Percentiles rank a stretch among this genome's conserved stretches.
Conservation (phyloP, 2,329 filamentous ascomycete species). For the Penicillium sp. region DNA sequence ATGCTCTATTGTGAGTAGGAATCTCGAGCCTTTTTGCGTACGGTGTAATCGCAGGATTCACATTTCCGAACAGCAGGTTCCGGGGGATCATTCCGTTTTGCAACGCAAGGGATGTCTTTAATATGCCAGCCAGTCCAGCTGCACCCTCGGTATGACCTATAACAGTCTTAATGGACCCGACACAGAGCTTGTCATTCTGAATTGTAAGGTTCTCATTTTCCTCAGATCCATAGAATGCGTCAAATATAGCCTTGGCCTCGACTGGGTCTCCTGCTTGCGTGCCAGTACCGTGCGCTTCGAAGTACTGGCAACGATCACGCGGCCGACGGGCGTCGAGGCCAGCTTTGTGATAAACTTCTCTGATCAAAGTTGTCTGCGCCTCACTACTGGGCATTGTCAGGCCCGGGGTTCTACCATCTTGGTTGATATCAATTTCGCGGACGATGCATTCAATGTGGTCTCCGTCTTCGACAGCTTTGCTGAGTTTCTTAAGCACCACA, state of each 20-base stretch:
- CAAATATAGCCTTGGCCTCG: constrained; percentile 25
- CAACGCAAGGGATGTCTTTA: constrained; percentile 40
- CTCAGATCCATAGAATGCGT: constrained; percentile 10
- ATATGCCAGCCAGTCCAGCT: constrained; percentile 32
- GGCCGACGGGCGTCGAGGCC: too few species aligned
- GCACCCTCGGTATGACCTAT: constrained; percentile 19
- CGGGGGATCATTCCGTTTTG: constrained; percentile 31
- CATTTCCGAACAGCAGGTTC: too few species aligned
- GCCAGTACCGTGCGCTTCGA: constrained; percentile 49
- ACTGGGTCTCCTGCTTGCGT: constrained; percentile 31
- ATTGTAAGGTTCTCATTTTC: too few species aligned
- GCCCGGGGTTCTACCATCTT: constrained; percentile 32
- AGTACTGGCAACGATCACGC: constrained; percentile 39
- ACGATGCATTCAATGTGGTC: constrained; percentile 47
- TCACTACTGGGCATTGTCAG: constrained; percentile 34
- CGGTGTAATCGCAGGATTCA: too few species aligned
- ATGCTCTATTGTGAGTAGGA: too few species aligned
- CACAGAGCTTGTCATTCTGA: constrained; percentile 15
- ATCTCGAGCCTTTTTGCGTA: too few species aligned
- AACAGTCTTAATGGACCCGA: constrained; percentile 31
- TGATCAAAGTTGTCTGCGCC: constrained; percentile 35
- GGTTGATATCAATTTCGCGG: constrained; percentile 35
- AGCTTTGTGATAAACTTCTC: too few species aligned
- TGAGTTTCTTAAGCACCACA: constrained; percentile 55
- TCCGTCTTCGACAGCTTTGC: constrained; percentile 50